These are phyloP conservation scores for Pseudoneurospora amorphoporcata DNA, from an alignment of 495 filamentous ascomycete genomes.

Conservation along the genomic window DNA sequence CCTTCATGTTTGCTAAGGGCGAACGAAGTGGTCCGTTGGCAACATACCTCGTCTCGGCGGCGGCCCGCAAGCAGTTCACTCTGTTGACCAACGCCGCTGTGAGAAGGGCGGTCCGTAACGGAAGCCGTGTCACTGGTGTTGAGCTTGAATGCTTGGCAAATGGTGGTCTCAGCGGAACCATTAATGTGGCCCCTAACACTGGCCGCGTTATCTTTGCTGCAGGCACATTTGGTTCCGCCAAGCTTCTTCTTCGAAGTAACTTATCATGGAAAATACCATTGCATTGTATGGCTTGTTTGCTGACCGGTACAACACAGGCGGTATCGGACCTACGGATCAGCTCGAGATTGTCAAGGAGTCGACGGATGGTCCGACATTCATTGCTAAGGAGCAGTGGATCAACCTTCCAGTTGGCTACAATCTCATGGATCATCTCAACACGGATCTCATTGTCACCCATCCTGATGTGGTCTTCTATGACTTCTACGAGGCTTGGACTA, in stretches of 20 bases:
- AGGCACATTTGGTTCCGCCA: conserved; percentile 62
- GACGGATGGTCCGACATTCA: conserved; percentile 40
- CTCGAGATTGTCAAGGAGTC: conserved; percentile 46
- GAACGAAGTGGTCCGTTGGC: conserved; percentile 62
- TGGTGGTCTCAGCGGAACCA: conserved; percentile 46
- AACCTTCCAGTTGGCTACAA: conserved; percentile 66
- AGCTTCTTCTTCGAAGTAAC: conserved; percentile 48
- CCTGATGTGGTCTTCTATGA: conserved; percentile 53
- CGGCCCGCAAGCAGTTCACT: conserved; percentile 50
- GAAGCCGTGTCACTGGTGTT: conserved; percentile 53
- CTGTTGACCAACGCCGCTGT: conserved; percentile 55
- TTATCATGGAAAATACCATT: not conserved
- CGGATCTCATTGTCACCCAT: conserved; percentile 53
- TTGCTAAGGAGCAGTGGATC: conserved; percentile 48
- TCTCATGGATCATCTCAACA: conserved; percentile 62
- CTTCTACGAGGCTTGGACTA: conserved; percentile 51
- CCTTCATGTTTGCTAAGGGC: conserved; percentile 59
- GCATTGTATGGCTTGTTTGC: not conserved
- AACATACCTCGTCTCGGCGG: conserved; percentile 60
- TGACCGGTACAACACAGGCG: conserved; percentile 20
- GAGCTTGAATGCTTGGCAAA: conserved; percentile 48
- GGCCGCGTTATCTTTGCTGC: conserved; percentile 61
- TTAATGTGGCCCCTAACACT: conserved; percentile 44
- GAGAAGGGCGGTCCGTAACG: conserved; percentile 50
- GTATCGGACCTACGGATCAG: conserved; percentile 54